phyloP scores from a whole-genome alignment of 345 rosid genomes.

The Eucalyptus victrix region DNA sequence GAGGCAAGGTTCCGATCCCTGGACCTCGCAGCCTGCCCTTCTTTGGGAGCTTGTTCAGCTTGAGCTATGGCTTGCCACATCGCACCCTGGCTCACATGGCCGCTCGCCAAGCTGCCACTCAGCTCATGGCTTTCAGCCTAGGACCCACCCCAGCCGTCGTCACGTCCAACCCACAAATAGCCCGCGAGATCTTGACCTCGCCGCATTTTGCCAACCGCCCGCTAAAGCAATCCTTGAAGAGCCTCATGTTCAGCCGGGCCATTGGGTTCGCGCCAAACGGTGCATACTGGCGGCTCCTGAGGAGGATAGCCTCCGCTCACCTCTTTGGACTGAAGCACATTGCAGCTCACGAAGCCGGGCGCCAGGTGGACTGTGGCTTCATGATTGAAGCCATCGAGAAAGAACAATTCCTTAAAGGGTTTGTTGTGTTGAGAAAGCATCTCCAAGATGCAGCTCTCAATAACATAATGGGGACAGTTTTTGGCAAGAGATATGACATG shows the following conservation, averaged over 20 bases:
- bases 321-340: constrained; percentile 30
- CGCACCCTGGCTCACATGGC: constrained; percentile 30
- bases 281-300: constrained; percentile 30
- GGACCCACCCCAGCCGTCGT: constrained; percentile 33
- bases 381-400: constrained; percentile 6
- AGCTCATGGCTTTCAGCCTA: constrained; percentile 48
- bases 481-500: constrained; percentile 29
- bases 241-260: constrained; percentile 48
- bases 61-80: constrained; percentile 29
- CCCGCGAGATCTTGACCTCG: constrained; percentile 30
- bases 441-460: constrained; percentile 36
- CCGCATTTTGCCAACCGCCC: constrained; percentile 29
- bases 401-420: constrained; percentile 8
- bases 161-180: constrained; percentile 21
- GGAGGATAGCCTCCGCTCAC: constrained; percentile 32
- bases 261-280: constrained; percentile 49
- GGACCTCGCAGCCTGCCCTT: constrained; percentile 32
- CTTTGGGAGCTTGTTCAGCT: constrained; percentile 22
- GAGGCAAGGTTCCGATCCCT: constrained; percentile 20
- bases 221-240: constrained; percentile 23
- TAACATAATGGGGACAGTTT: constrained; percentile 45
- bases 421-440: constrained; percentile 20
- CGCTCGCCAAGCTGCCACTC: not conserved
- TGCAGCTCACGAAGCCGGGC: constrained; percentile 22
- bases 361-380: constrained; percentile 18